phyloP scores from a whole-genome alignment of 257 asterid species.

The Solanum paucissectum region DNA sequence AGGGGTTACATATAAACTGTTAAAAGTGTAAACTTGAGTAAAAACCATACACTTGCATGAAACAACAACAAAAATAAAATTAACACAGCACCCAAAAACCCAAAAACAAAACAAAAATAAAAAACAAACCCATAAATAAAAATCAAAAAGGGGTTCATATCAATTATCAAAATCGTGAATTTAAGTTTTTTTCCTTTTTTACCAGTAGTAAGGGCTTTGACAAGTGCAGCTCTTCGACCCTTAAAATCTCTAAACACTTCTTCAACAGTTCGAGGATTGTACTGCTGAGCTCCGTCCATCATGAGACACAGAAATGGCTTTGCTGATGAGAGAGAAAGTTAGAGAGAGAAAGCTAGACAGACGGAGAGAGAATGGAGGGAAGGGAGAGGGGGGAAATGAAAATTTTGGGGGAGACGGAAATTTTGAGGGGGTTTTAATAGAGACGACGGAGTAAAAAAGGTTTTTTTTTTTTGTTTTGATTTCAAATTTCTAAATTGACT shows the following conservation, averaged over 20 bases:
- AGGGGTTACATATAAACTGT: not conserved
- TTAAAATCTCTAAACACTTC: constrained; percentile 32
- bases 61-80: not conserved
- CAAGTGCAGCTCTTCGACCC: constrained; percentile 31
- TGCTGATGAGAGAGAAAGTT: not conserved
- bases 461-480: not conserved
- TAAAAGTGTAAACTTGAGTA: not conserved
- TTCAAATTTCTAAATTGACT: not conserved
- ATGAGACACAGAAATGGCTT: not conserved
- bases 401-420: not conserved
- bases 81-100: not conserved
- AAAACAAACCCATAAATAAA: not conserved
- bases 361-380: not conserved
- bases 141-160: not conserved
- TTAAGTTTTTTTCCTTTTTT: not conserved
- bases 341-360: not conserved
- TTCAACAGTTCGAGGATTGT: constrained; percentile 29
- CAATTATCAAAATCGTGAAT: not conserved
- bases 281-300: constrained; percentile 17
- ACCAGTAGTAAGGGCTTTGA: constrained; percentile 36
- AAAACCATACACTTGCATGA: not conserved
- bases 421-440: not conserved
- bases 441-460: not conserved
- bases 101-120: not conserved
- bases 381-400: not conserved